Conservation (phyloP, 2,329 filamentous ascomycete genomes). For the Berkeleyomyces basicola region DNA sequence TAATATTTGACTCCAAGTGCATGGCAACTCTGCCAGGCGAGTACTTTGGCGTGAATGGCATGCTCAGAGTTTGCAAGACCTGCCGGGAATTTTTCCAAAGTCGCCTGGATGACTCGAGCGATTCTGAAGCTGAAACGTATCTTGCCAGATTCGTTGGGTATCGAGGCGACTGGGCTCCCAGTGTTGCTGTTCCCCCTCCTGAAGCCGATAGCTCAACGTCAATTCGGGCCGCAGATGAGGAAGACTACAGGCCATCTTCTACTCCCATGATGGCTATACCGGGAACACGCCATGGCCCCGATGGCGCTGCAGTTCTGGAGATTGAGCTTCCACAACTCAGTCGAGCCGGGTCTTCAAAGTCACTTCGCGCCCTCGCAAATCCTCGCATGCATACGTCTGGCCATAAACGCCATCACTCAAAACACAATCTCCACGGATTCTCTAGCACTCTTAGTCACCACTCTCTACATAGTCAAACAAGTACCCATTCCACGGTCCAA, state of each 20-base stretch:
- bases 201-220: slow-evolving; percentile 7
- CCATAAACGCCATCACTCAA: slow-evolving; percentile 76
- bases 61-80: slow-evolving; percentile 77
- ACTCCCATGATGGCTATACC: slow-evolving; percentile 58
- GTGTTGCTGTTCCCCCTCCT: background rate
- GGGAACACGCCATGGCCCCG: slow-evolving; percentile 62
- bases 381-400: slow-evolving; percentile 59
- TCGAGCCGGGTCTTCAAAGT: slow-evolving; percentile 86
- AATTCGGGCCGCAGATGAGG: slow-evolving; percentile 22
- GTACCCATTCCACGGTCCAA: background rate
- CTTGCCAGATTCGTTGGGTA: slow-evolving; percentile 29
- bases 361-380: slow-evolving; percentile 55
- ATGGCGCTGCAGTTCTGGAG: slow-evolving; percentile 69
- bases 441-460: background rate
- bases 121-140: slow-evolving; percentile 51
- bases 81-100: slow-evolving; percentile 75
- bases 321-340: slow-evolving; percentile 73
- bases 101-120: slow-evolving; percentile 71
- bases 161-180: slow-evolving; percentile 6
- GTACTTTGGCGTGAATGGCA: slow-evolving; percentile 72
- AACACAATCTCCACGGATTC: slow-evolving; percentile 42
- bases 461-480: background rate
- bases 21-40: slow-evolving; percentile 79
- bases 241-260: slow-evolving; percentile 35
- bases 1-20: slow-evolving; percentile 95